Evolutionary conservation across 2,329 filamentous ascomycete genomes (phyloP).

Genomic region (Canariomyces notabilis): DNA sequence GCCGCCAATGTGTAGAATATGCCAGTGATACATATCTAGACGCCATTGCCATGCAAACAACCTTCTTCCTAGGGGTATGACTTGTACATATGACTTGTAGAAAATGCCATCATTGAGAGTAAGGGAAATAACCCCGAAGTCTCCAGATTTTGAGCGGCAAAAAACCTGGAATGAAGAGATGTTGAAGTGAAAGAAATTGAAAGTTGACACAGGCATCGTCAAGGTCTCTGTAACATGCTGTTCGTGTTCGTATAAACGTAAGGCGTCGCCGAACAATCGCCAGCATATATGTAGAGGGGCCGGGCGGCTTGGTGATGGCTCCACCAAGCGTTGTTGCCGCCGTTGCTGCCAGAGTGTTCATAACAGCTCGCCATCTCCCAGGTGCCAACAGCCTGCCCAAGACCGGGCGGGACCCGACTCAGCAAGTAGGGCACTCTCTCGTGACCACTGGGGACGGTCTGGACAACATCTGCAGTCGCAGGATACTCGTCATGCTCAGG

Average conservation of each 20-base stretch:
- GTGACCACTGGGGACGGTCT: not conserved
- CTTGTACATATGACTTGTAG: no score
- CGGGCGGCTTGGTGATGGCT: constrained; percentile 6
- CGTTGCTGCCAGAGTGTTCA: not conserved
- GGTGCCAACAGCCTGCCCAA: not conserved
- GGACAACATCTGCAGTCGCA: not conserved
- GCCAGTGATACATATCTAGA: constrained; percentile 6
- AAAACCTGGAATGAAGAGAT: no score
- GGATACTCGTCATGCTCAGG: constrained; percentile 10
- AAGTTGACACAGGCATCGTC: not conserved
- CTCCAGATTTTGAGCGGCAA: no score
- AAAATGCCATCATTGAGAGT: no score
- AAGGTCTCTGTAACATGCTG: constrained; percentile 4
- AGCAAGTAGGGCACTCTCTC: not conserved
- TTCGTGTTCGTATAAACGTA: constrained; percentile 18
- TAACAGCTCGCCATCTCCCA: not conserved
- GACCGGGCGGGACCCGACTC: not conserved
- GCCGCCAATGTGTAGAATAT: no score
- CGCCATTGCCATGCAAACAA: constrained; percentile 17
- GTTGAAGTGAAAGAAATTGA: not conserved
- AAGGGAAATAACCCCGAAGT: no score
- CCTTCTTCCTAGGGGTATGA: not conserved
- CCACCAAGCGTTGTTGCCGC: constrained; percentile 3
- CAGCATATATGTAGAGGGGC: constrained; percentile 11
- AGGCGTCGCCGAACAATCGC: constrained; percentile 6